Conservation (phyloP, 495 filamentous ascomycete species). For the Aspergillus haitiensis region DNA sequence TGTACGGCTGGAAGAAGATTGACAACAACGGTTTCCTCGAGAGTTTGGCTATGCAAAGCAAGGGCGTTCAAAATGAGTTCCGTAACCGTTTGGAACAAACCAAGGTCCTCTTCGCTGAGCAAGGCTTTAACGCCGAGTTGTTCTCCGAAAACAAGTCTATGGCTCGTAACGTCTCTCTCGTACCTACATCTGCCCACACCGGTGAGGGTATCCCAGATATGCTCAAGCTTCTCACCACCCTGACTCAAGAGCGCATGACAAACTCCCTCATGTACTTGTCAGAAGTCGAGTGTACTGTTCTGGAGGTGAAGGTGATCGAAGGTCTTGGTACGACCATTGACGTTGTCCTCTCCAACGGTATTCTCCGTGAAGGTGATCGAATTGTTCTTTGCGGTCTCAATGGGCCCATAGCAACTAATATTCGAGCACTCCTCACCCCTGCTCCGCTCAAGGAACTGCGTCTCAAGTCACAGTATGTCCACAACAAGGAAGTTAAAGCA, state of each 20-base stretch:
- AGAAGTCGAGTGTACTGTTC: slow-evolving; percentile 94
- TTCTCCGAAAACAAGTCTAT: slow-evolving; percentile 98
- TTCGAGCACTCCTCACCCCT: slow-evolving; percentile 93
- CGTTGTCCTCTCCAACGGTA: slow-evolving; percentile 94
- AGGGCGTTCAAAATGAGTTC: slow-evolving; percentile 94
- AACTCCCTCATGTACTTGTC: slow-evolving; percentile 97
- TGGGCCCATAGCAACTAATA: slow-evolving; percentile 90
- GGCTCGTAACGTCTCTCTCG: slow-evolving; percentile 87
- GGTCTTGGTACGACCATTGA: slow-evolving; percentile 99
- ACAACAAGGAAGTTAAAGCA: slow-evolving; percentile 99
- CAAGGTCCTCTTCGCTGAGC: slow-evolving; percentile 90
- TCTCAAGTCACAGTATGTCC: slow-evolving; percentile 91
- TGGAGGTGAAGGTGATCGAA: slow-evolving; percentile 99
- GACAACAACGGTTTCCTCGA: slow-evolving; percentile 98
- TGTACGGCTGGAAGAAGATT: slow-evolving; percentile 96
- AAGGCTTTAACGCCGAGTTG: slow-evolving; percentile 95
- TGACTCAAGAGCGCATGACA: slow-evolving; percentile 98
- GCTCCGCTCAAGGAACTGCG: slow-evolving; percentile 92
- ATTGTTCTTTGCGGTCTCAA: slow-evolving; percentile 95
- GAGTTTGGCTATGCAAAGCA: slow-evolving; percentile 84
- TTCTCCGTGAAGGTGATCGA: slow-evolving; percentile 90
- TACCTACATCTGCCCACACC: slow-evolving; percentile 95
- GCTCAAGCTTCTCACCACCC: slow-evolving; percentile 87
- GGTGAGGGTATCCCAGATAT: slow-evolving; percentile 99
- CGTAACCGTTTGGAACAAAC: slow-evolving; percentile 84